Evolutionary conservation across 2,329 filamentous ascomycete species (phyloP), one percentile per base, ranked within the genome.

Genomic region (Calonectria crousiana): DNA sequence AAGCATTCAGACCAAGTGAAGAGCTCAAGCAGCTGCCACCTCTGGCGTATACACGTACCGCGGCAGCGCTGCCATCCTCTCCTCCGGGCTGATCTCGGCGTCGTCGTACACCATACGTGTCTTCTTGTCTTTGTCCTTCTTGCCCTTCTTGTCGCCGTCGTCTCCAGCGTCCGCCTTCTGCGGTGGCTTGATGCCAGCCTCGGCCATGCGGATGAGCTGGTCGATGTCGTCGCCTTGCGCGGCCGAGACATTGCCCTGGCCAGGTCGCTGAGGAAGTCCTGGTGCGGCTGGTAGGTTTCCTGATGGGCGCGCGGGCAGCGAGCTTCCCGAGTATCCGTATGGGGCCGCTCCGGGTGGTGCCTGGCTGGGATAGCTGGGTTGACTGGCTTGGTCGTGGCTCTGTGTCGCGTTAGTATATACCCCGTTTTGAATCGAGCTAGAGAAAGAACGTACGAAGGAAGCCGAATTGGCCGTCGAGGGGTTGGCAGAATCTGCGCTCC

Each of bases 101-200:
- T 97, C 95, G 75, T 92, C 92, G 86, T 97, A 98, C 36, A 98
- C 89, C 90, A 98, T 93, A 83, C 91, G 90, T 71, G 88, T 88
- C 82, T 92, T 93, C 82, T 92, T 91, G 78, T 92, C 90, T 84
- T 93, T 93, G 74, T 92, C 89, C 84, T 93, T 93, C 89, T 93
- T 93, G 68, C 47, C 68, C 23, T 91, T 92, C 86, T 92, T 94
- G 83, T 94, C 92, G 66, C 85, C 87, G 1, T 83, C 83, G 5
- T 85, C 82, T 69, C 87, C 87, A 14, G 84, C 81, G 73, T 87
- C 88, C 4, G 84, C 83, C 51, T 85, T 82, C 10, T 84, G 81
- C 20, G 82, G 80, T 70, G 88, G 86, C 79, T 87, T 89, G 78
- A 92, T 90, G 62, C 91, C 90, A 9, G 90, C 90, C 82, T 93